A percentile compares a stretch with the other conserved stretches of the same genome.
Conservation (phyloP, 176 grass and related monocot genomes). For the Lolium perenne region DNA sequence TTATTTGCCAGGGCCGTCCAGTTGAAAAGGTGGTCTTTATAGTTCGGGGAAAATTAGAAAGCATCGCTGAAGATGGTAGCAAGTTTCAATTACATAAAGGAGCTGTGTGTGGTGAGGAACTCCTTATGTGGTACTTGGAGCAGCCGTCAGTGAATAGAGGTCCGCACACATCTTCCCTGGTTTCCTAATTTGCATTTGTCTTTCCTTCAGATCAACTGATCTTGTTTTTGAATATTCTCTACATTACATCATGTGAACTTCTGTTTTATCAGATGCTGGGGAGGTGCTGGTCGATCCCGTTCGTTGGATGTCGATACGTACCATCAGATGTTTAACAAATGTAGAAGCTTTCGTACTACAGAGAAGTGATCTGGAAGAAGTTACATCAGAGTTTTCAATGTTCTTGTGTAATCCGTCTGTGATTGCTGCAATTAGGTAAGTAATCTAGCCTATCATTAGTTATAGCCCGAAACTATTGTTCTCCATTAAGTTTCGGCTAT, state of each 20-base stretch:
- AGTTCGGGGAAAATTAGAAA: conserved; percentile 84
- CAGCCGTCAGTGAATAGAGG: conserved; percentile 48
- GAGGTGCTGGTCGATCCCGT: too few species aligned
- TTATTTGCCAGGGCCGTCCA: conserved; percentile 61
- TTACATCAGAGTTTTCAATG: conserved; percentile 62
- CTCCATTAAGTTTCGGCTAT: too few species aligned
- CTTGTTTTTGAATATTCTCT: background rate
- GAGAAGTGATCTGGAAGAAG: conserved; percentile 76
- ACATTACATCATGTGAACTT: background rate
- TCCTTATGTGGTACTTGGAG: conserved; percentile 89
- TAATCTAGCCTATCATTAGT: too few species aligned
- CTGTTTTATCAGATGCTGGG: background rate
- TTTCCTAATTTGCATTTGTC: background rate
- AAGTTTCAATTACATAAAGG: conserved; percentile 66
- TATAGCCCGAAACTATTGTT: too few species aligned
- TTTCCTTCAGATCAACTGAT: background rate
- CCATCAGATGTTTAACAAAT: conserved; percentile 78
- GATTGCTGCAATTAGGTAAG: conserved; percentile 60
- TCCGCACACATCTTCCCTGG: background rate
- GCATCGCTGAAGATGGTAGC: conserved; percentile 64
- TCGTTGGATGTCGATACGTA: conserved; percentile 64
- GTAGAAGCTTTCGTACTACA: conserved; percentile 86
- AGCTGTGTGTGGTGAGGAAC: conserved; percentile 90
- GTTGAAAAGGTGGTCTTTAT: conserved; percentile 94
- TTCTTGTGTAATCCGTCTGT: conserved; percentile 81